Percentiles rank a stretch among this genome's conserved stretches.
Evolutionary conservation across 192 early-diverging fungal species (phyloP).

Genomic region (Dissophora ornata): DNA sequence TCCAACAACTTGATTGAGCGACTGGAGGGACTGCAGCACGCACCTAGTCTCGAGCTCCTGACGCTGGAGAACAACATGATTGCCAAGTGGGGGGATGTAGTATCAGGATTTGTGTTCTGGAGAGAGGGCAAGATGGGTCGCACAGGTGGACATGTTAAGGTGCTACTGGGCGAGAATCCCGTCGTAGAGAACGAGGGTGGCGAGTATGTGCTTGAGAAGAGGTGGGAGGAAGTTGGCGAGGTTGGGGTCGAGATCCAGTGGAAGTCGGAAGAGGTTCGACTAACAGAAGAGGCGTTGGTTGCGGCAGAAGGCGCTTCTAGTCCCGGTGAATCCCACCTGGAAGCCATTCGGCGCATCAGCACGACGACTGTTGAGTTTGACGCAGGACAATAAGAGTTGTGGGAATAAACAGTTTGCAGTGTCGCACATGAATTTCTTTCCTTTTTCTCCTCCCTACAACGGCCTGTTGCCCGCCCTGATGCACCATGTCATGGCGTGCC

Average conservation of each 20-base stretch:
- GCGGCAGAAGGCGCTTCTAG: background rate
- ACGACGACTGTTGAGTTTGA: slow-evolving; percentile 33
- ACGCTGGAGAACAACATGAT: slow-evolving; percentile 42
- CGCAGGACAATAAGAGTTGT: slow-evolving; percentile 5
- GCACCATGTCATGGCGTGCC: no score
- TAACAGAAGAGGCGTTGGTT: slow-evolving; percentile 31
- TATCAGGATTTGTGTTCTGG: slow-evolving; percentile 52
- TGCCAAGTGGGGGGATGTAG: slow-evolving; percentile 50
- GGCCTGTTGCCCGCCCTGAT: no score
- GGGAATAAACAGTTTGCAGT: no score
- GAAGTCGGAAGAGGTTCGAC: slow-evolving; percentile 24
- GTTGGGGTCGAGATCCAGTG: slow-evolving; percentile 43
- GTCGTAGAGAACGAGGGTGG: slow-evolving; percentile 51
- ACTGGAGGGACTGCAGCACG: slow-evolving; percentile 45
- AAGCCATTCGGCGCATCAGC: slow-evolving; percentile 38
- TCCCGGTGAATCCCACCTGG: slow-evolving; percentile 1
- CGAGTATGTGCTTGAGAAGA: slow-evolving; percentile 46
- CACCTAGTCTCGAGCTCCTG: slow-evolving; percentile 36
- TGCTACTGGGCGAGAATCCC: slow-evolving; percentile 28
- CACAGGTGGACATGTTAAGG: slow-evolving; percentile 34
- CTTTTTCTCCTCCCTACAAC: no score
- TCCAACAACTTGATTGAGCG: slow-evolving; percentile 52
- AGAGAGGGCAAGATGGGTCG: slow-evolving; percentile 43
- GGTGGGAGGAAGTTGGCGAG: slow-evolving; percentile 51
- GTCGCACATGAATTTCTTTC: no score